Evolutionary conservation across 352 stramenopile genomes (phyloP).

Genomic region (Blastocystis sp.): DNA sequence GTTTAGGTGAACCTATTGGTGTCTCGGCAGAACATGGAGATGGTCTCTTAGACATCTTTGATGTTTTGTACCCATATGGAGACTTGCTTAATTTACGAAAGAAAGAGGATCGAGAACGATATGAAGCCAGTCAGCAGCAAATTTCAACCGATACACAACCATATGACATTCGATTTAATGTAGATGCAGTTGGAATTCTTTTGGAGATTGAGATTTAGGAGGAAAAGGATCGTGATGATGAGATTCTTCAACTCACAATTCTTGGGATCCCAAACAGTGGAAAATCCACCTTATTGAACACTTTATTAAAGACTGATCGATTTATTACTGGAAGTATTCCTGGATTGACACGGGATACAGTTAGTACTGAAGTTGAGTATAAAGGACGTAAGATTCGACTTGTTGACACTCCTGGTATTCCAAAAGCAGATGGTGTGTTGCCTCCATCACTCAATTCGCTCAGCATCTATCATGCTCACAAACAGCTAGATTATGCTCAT

Average conservation of each 20-base stretch:
- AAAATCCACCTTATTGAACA: conserved; percentile 70
- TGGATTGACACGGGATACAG: conserved; percentile 69
- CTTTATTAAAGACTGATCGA: conserved; percentile 66
- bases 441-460: conserved; percentile 61
- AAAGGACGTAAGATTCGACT: conserved; percentile 65
- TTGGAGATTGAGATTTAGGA: neutral
- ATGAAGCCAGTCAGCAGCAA: conserved; percentile 26
- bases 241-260: conserved; percentile 66
- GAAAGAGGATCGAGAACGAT: conserved; percentile 57
- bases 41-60: conserved; percentile 67
- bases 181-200: neutral
- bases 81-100: conserved; percentile 60
- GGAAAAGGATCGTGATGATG: conserved; percentile 22
- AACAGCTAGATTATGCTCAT: conserved; percentile 63
- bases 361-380: conserved; percentile 68
- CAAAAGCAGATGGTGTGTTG: conserved; percentile 49
- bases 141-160: neutral
- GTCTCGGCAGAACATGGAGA: conserved; percentile 69
- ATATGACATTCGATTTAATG: conserved; percentile 10
- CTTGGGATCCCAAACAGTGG: conserved; percentile 70
- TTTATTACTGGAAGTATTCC: conserved; percentile 68
- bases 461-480: conserved; percentile 61
- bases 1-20: conserved; percentile 68
- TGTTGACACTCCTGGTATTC: conserved; percentile 69
- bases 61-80: conserved; percentile 58